These are phyloP conservation scores for Amanita phalloides DNA, from an alignment of 768 basidiomycete species.

Conservation along the genomic window DNA sequence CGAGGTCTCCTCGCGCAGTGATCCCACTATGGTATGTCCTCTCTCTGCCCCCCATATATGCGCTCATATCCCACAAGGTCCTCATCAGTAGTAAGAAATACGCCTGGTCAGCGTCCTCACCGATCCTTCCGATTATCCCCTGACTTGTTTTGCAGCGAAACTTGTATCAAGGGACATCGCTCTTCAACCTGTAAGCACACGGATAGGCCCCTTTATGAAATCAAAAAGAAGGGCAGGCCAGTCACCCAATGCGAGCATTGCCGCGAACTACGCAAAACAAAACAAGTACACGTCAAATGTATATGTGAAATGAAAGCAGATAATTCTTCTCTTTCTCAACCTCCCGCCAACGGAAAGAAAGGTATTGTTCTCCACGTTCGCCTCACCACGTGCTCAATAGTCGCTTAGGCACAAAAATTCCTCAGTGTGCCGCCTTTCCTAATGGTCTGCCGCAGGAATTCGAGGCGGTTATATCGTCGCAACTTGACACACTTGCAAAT, in stretches of 20 bases:
- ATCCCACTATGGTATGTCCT: constrained; percentile 31
- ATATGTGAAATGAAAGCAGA: constrained; percentile 71
- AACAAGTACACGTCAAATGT: constrained; percentile 82
- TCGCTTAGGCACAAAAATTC: constrained; percentile 41
- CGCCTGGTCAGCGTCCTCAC: constrained; percentile 52
- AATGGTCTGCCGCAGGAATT: constrained; percentile 63
- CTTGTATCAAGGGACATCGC: constrained; percentile 91
- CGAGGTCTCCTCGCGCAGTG: constrained; percentile 27
- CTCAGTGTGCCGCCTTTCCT: constrained; percentile 70
- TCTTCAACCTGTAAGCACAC: constrained; percentile 84
- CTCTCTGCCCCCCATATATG: constrained; percentile 1
- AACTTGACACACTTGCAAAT: constrained; percentile 9
- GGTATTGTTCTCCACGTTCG: constrained; percentile 34
- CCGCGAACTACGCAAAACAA: constrained; percentile 74
- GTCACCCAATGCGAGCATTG: constrained; percentile 88
- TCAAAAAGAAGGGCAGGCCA: constrained; percentile 89
- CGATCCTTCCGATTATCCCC: constrained; percentile 4
- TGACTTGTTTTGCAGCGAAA: constrained; percentile 44
- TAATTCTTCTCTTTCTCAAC: constrained; percentile 24
- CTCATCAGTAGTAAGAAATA: constrained; percentile 72
- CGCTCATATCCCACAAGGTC: constrained; percentile 32
- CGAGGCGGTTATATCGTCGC: constrained; percentile 49
- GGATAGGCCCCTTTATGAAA: constrained; percentile 82
- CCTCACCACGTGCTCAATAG: constrained; percentile 32
- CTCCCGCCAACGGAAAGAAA: constrained; percentile 40